Conservation (phyloP, 495 filamentous ascomycete species). For the Aspergillus sclerotiicarbonarius region DNA sequence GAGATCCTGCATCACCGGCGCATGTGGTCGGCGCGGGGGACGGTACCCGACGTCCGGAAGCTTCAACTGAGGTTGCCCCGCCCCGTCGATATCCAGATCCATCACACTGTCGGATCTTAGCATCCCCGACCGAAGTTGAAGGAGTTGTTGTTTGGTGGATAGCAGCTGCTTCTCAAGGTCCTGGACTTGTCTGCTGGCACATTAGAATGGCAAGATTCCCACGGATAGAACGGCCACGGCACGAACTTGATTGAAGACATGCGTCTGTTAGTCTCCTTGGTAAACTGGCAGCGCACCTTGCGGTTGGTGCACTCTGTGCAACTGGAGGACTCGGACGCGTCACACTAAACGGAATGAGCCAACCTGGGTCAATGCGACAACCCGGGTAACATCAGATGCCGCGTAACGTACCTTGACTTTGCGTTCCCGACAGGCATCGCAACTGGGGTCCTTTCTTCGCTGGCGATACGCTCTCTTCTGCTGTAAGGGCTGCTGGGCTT, state of each 20-base stretch:
- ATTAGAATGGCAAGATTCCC: conserved; percentile 19
- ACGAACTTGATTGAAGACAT: conserved; percentile 97
- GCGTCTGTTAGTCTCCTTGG: conserved; percentile 95
- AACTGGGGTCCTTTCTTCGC: conserved; percentile 92
- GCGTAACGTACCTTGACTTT: conserved; percentile 77
- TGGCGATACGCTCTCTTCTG: conserved; percentile 96
- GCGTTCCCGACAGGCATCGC: conserved; percentile 93
- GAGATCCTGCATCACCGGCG: conserved; percentile 63
- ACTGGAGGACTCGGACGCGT: conserved; percentile 91
- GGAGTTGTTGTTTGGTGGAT: conserved; percentile 69
- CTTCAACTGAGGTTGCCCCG: conserved; percentile 58
- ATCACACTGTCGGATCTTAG: conserved; percentile 43
- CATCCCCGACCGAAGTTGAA: conserved; percentile 58
- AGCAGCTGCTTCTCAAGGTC: conserved; percentile 91
- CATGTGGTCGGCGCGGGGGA: conserved; percentile 58
- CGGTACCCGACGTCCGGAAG: conserved; percentile 69
- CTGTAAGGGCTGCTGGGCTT: conserved; percentile 51
- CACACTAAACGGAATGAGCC: conserved; percentile 55
- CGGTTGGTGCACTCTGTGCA: conserved; percentile 96
- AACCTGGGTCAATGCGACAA: conserved; percentile 7
- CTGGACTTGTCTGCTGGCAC: conserved; percentile 71
- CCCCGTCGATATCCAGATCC: conserved; percentile 59
- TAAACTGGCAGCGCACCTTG: conserved; percentile 96
- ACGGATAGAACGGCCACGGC: conserved; percentile 5
- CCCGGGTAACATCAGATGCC: neutral